Percentiles rank a stretch among this genome's conserved stretches.
Evolutionary conservation across 225 moss, liverwort and hornwort species (phyloP).

Genomic region (Polytrichum commune): DNA sequence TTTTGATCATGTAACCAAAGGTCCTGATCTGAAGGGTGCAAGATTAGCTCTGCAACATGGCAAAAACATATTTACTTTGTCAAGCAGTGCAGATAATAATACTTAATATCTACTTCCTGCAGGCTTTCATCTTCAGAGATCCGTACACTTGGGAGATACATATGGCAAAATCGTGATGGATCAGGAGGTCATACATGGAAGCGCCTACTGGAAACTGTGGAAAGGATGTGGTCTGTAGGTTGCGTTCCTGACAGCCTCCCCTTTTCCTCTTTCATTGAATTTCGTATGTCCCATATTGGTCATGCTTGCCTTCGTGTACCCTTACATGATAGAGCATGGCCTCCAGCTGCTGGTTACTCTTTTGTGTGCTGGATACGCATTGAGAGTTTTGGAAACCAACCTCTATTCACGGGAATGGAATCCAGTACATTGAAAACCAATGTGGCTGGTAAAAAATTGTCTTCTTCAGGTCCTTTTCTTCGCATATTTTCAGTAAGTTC

Average conservation of each 20-base stretch:
- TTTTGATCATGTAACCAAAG: too few relatives aligned
- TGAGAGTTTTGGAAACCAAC: constrained; percentile 46
- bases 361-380: constrained; percentile 94
- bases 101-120: constrained; percentile 17
- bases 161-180: constrained; percentile 87
- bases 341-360: constrained; percentile 94
- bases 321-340: constrained; percentile 87
- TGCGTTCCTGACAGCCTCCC: constrained; percentile 72
- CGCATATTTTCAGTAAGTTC: constrained; percentile 85
- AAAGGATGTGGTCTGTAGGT: constrained; percentile 74
- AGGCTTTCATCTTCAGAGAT: constrained; percentile 85
- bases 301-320: constrained; percentile 83
- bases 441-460: constrained; percentile 35
- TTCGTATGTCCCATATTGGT: constrained; percentile 72
- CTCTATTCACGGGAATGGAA: constrained; percentile 18
- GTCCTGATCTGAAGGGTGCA: too few relatives aligned
- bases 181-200: constrained; percentile 56
- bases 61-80: too few relatives aligned
- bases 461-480: constrained; percentile 43
- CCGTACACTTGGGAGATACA: constrained; percentile 75
- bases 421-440: constrained; percentile 19
- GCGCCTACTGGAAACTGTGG: constrained; percentile 67
- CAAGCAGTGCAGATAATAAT: too few relatives aligned
- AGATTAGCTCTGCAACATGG: too few relatives aligned
- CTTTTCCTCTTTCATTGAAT: constrained; percentile 79